Percentiles rank a stretch among this genome's conserved stretches.
Evolutionary conservation across 805 yeast species (phyloP).

Genomic region (Tetrapisispora taiwanensis): DNA sequence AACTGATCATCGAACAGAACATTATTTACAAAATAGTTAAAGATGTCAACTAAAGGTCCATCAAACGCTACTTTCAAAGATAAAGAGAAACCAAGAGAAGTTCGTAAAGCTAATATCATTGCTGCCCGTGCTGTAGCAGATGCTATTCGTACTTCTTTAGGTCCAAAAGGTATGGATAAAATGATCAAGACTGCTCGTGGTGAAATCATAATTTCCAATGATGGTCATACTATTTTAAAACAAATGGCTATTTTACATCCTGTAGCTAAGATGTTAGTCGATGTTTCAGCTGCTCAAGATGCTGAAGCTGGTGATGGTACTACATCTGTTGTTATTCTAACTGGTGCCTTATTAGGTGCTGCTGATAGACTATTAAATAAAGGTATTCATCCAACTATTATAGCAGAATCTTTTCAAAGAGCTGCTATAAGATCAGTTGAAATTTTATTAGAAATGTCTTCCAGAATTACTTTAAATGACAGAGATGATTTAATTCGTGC

Average conservation of each 20-base stretch:
- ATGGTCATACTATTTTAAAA: constrained; percentile 92
- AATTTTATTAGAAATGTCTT: constrained; percentile 75
- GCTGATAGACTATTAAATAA: constrained; percentile 82
- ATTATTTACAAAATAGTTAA: not conserved
- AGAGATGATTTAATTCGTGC: constrained; percentile 80
- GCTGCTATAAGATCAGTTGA: constrained; percentile 80
- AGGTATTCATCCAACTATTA: constrained; percentile 92
- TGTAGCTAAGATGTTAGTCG: constrained; percentile 97
- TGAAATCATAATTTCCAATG: constrained; percentile 89
- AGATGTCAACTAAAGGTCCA: constrained; percentile 27
- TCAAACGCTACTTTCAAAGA: constrained; percentile 86
- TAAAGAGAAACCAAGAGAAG: constrained; percentile 92
- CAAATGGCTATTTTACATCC: constrained; percentile 99
- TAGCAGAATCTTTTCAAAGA: constrained; percentile 85
- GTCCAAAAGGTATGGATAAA: constrained; percentile 99
- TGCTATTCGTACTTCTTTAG: constrained; percentile 89
- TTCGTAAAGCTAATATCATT: constrained; percentile 74
- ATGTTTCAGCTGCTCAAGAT: constrained; percentile 94
- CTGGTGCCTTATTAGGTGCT: constrained; percentile 91
- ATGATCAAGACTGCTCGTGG: constrained; percentile 93
- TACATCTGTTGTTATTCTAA: constrained; percentile 89
- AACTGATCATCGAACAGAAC: not conserved
- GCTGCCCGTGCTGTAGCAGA: constrained; percentile 95
- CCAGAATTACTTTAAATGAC: constrained; percentile 67
- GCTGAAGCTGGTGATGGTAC: constrained; percentile 99